Conservation (phyloP, 352 stramenopile genomes). For the Paralagenidium karlingii region DNA sequence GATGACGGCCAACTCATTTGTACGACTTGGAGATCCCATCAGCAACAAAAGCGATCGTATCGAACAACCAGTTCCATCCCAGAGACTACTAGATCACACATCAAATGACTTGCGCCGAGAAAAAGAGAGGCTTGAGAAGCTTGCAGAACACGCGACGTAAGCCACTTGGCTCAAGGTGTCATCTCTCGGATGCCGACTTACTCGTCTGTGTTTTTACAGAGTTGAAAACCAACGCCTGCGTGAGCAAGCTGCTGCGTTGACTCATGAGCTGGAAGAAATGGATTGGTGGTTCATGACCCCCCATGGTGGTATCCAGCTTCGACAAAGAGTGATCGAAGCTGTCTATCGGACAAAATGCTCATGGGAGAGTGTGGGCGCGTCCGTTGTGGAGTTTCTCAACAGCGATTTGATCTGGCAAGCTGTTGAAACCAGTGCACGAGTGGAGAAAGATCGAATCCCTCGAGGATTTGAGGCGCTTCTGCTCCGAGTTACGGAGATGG, state of each 20-base stretch:
- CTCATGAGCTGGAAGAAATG: too few species aligned
- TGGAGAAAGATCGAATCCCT: constrained; percentile 20
- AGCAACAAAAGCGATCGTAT: too few species aligned
- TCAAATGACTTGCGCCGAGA: constrained; percentile 30
- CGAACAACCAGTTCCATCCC: too few species aligned
- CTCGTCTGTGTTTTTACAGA: constrained; percentile 1
- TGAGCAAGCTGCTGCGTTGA: constrained; percentile 17
- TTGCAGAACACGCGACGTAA: constrained; percentile 28
- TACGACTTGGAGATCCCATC: background rate
- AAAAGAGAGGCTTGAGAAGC: constrained; percentile 58
- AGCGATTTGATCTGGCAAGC: constrained; percentile 48
- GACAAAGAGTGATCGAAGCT: constrained; percentile 39
- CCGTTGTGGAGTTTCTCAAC: constrained; percentile 43
- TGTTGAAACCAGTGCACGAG: constrained; percentile 26
- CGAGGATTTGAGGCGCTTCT: constrained; percentile 35
- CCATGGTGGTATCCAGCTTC: constrained; percentile 22
- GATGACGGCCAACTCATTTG: constrained; percentile 13
- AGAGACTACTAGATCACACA: background rate
- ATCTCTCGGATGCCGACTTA: too few species aligned
- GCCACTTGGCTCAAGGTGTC: too few species aligned
- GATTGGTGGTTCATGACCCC: constrained; percentile 28
- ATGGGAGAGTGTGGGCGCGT: constrained; percentile 38
- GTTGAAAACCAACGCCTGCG: constrained; percentile 33
- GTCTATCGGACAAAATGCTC: constrained; percentile 34
- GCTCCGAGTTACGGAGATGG: too few species aligned